These are phyloP conservation scores for Kregervanrija fluxuum DNA, from an alignment of 805 yeast genomes.

Conservation along the genomic window DNA sequence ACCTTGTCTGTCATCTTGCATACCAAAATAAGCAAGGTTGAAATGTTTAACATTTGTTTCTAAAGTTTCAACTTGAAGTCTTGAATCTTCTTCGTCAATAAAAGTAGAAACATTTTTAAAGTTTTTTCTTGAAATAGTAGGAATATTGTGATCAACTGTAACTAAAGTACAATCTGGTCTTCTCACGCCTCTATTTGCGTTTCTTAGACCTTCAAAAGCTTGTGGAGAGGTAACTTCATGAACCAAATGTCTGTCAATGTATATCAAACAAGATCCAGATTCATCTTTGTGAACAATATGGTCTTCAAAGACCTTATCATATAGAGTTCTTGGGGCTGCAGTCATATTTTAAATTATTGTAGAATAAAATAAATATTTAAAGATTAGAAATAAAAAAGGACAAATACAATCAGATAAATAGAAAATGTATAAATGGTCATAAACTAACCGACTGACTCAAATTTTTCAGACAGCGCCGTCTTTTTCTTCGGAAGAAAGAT, in stretches of 20 bases:
- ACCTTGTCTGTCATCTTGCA: constrained; percentile 93
- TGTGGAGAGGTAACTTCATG: constrained; percentile 99
- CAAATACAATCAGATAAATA: too few relatives aligned
- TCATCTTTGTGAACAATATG: constrained; percentile 89
- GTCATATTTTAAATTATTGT: constrained; percentile 18
- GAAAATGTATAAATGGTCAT: too few relatives aligned
- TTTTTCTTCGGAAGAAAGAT: too few relatives aligned
- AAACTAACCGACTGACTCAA: too few relatives aligned
- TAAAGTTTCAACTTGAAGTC: constrained; percentile 84
- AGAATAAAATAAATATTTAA: too few relatives aligned
- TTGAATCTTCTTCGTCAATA: constrained; percentile 85
- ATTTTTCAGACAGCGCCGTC: too few relatives aligned
- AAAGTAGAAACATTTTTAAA: constrained; percentile 71
- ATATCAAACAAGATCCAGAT: constrained; percentile 77
- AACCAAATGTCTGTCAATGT: constrained; percentile 94
- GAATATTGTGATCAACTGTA: constrained; percentile 95
- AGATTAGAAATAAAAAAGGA: too few relatives aligned
- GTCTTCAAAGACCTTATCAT: constrained; percentile 94
- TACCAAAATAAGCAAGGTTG: constrained; percentile 87
- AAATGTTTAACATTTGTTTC: constrained; percentile 90
- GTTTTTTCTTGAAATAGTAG: constrained; percentile 78
- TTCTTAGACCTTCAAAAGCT: constrained; percentile 91
- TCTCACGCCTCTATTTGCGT: constrained; percentile 85
- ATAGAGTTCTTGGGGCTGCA: constrained; percentile 61
- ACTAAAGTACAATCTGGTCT: constrained; percentile 90